Percentiles rank a stretch among this genome's conserved stretches.
phyloP scores from a whole-genome alignment of 2,329 filamentous ascomycete species.

The Amylocarpus encephaloides region DNA sequence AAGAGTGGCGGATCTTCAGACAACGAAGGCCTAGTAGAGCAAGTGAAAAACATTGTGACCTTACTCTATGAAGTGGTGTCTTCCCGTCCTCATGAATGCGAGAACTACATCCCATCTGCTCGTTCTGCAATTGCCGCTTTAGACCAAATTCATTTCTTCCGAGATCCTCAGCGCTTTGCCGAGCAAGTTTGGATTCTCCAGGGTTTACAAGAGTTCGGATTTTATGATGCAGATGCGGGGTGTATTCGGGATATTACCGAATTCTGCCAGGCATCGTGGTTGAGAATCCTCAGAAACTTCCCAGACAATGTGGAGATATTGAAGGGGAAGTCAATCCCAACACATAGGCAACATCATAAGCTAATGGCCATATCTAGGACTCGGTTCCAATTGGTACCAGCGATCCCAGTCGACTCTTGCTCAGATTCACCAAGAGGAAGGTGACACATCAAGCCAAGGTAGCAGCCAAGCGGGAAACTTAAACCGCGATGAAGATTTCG shows the following conservation, averaged over 20 bases:
- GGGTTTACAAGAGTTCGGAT: conserved; percentile 44
- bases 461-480: conserved; percentile 19
- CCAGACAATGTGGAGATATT: conserved; percentile 39
- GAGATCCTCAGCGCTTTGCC: conserved; percentile 29
- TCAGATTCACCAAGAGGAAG: conserved; percentile 41
- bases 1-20: conserved; percentile 12
- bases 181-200: conserved; percentile 38
- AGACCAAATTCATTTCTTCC: conserved; percentile 35
- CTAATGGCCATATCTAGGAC: conserved; percentile 31
- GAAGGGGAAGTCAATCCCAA: conserved; percentile 31
- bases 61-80: conserved; percentile 25
- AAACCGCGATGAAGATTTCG: neutral
- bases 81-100: conserved; percentile 26
- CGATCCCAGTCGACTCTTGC: conserved; percentile 44
- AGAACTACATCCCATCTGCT: conserved; percentile 33
- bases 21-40: conserved; percentile 23
- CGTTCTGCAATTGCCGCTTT: conserved; percentile 35
- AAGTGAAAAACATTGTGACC: conserved; percentile 26
- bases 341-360: neutral
- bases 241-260: conserved; percentile 40
- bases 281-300: conserved; percentile 39
- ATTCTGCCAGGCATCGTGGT: conserved; percentile 44
- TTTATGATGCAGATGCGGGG: conserved; percentile 41
- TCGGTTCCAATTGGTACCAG: conserved; percentile 45
- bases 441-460: conserved; percentile 28